phyloP scores from a whole-genome alignment of 2,329 filamentous ascomycete species.

The Xylaria sp. region DNA sequence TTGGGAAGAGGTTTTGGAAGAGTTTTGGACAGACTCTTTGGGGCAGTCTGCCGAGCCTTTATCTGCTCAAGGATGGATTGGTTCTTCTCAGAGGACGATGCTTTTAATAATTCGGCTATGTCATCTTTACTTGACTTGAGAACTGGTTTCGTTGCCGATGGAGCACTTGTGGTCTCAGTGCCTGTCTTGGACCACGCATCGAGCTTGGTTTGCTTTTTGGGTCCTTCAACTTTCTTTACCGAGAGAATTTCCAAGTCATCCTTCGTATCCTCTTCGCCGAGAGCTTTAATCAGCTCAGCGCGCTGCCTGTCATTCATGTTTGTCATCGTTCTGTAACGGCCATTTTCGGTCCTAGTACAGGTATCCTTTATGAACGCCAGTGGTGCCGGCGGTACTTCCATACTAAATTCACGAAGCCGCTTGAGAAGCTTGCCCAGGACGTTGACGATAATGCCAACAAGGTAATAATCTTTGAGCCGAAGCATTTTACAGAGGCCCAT shows the following conservation, averaged over 20 bases:
- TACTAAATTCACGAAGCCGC: conserved; percentile 79
- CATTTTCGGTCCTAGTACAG: conserved; percentile 68
- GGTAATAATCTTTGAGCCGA: conserved; percentile 85
- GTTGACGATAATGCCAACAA: conserved; percentile 83
- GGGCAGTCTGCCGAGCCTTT: conserved; percentile 50
- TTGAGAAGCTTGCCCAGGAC: conserved; percentile 86
- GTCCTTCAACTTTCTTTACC: conserved; percentile 51
- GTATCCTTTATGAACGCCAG: conserved; percentile 73
- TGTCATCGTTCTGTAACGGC: conserved; percentile 73
- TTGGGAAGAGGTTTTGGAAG: conserved; percentile 47
- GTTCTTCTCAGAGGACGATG: conserved; percentile 58
- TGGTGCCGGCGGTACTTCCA: conserved; percentile 73
- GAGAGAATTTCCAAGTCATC: conserved; percentile 62
- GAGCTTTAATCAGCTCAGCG: conserved; percentile 77
- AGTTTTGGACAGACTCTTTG: conserved; percentile 43
- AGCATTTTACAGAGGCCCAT: conserved; percentile 88
- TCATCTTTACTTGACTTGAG: conserved; percentile 59
- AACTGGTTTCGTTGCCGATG: conserved; percentile 36
- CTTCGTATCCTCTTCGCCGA: conserved; percentile 68
- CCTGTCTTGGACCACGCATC: conserved; percentile 70
- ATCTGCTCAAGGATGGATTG: conserved; percentile 59
- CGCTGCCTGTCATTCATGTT: conserved; percentile 86
- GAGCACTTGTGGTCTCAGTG: conserved; percentile 47
- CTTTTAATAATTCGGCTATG: conserved; percentile 58
- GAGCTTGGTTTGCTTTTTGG: conserved; percentile 69